Evolutionary conservation across 352 stramenopile genomes (phyloP).

Genomic region (Pythium oligandrum): DNA sequence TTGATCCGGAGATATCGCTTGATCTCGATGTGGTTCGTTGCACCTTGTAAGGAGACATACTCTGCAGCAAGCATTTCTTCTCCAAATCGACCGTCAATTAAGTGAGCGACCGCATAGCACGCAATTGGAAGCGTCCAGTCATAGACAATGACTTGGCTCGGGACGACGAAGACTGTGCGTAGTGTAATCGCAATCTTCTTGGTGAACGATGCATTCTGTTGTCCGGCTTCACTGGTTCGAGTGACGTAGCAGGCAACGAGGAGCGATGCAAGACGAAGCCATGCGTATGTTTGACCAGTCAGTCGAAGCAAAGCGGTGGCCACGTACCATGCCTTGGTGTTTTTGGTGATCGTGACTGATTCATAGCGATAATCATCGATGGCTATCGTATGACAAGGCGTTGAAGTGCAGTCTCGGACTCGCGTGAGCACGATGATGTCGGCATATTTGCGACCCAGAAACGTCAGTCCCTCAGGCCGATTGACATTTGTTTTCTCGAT

Average conservation of each 20-base stretch:
- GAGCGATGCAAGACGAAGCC: slow-evolving; percentile 6
- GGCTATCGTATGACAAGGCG: slow-evolving; percentile 7
- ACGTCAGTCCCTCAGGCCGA: not conserved
- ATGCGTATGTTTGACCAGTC: slow-evolving; percentile 11
- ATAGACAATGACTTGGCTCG: slow-evolving; percentile 30
- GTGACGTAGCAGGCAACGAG: not conserved
- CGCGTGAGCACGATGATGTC: slow-evolving; percentile 11
- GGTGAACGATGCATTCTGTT: not conserved
- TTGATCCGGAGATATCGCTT: slow-evolving; percentile 13
- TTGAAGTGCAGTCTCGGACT: slow-evolving; percentile 2
- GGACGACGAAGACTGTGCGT: slow-evolving; percentile 20
- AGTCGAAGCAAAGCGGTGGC: slow-evolving; percentile 2
- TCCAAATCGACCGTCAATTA: slow-evolving; percentile 18
- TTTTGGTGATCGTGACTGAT: not conserved
- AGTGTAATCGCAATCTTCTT: not conserved
- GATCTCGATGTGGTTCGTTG: slow-evolving; percentile 4
- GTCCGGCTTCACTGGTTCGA: not conserved
- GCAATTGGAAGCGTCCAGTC: slow-evolving; percentile 24
- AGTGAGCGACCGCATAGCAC: slow-evolving; percentile 27
- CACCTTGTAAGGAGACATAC: slow-evolving; percentile 8
- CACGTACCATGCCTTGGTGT: slow-evolving; percentile 4
- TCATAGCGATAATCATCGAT: slow-evolving; percentile 20
- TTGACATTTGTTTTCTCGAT: slow-evolving; percentile 2
- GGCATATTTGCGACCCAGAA: slow-evolving; percentile 5
- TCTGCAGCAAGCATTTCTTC: slow-evolving; percentile 15